Evolutionary conservation across 345 rosid genomes (phyloP).

Genomic region (Rhizophora apiculata): DNA sequence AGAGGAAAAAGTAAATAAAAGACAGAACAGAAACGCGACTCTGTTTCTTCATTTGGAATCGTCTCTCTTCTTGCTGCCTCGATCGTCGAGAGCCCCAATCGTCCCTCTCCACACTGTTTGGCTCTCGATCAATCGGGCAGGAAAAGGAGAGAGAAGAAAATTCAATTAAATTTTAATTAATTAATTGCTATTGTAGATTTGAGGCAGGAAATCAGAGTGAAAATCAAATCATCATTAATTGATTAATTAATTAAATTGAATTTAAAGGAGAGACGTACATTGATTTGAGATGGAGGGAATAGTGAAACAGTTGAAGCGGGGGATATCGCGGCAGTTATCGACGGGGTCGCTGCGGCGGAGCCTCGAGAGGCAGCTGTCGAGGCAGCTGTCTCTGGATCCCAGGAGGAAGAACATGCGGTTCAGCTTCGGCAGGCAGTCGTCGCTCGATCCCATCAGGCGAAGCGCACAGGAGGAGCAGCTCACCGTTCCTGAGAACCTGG

Average conservation of each 20-base stretch:
- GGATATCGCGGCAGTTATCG: conserved; percentile 79
- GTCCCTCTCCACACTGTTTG: not conserved
- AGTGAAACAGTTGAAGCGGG: conserved; percentile 58
- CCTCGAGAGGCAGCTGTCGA: conserved; percentile 52
- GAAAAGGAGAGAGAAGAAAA: not conserved
- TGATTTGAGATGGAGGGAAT: conserved; percentile 44
- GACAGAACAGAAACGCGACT: no score
- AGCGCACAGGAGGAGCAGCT: conserved; percentile 41
- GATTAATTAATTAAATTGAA: no score
- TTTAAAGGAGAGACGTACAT: no score
- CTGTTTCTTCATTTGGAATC: not conserved
- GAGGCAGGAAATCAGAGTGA: no score
- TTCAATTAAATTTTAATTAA: no score
- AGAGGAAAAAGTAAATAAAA: no score
- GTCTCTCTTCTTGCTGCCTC: not conserved
- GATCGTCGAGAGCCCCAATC: not conserved
- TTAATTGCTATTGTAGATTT: no score
- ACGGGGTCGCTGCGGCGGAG: conserved; percentile 60
- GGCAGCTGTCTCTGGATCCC: conserved; percentile 75
- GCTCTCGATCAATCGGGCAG: conserved; percentile 19
- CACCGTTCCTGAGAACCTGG: conserved; percentile 86
- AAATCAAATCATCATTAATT: no score
- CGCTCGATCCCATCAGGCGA: conserved; percentile 75
- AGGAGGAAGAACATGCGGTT: conserved; percentile 64
- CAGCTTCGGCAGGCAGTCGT: conserved; percentile 83